A percentile compares a stretch with the other conserved stretches of the same genome.
Conservation (phyloP, 805 yeast genomes). For the Monosporozyma servazzii region DNA sequence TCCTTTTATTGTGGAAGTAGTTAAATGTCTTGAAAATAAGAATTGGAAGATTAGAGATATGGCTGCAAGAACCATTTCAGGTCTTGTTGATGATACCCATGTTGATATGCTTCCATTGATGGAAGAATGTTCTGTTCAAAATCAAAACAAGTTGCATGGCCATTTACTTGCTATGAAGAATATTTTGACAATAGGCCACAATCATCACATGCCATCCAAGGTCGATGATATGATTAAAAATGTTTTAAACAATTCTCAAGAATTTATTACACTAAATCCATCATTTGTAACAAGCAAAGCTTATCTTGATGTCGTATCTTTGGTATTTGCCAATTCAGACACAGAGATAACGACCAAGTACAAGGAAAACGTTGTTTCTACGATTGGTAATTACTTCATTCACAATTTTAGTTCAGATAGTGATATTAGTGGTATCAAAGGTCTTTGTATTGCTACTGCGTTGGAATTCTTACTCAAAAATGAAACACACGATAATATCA, state of each 20-base stretch:
- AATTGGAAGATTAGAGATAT: constrained; percentile 84
- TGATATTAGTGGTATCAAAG: constrained; percentile 41
- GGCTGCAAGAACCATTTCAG: constrained; percentile 63
- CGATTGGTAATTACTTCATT: constrained; percentile 32
- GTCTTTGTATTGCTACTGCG: constrained; percentile 35
- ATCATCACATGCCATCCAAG: constrained; percentile 1
- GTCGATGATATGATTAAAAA: constrained; percentile 3
- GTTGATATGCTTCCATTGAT: constrained; percentile 26
- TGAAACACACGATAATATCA: constrained; percentile 14
- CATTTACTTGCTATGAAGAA: constrained; percentile 36
- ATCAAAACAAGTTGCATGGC: constrained; percentile 54
- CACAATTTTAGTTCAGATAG: constrained; percentile 17
- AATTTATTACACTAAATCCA: constrained; percentile 16
- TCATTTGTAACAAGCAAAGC: constrained; percentile 31
- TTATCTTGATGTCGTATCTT: constrained; percentile 18
- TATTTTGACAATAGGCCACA: background rate
- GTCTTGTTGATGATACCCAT: constrained; percentile 34
- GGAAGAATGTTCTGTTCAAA: constrained; percentile 9
- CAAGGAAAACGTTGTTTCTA: constrained; percentile 6
- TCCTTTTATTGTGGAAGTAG: constrained; percentile 43
- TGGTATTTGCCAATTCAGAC: background rate
- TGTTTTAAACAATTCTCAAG: constrained; percentile 1
- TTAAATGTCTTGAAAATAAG: constrained; percentile 39
- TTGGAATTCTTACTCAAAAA: constrained; percentile 25
- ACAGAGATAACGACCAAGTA: no score